Conservation (phyloP, 2,329 filamentous ascomycete species). For the Verticillium albo-atrum region DNA sequence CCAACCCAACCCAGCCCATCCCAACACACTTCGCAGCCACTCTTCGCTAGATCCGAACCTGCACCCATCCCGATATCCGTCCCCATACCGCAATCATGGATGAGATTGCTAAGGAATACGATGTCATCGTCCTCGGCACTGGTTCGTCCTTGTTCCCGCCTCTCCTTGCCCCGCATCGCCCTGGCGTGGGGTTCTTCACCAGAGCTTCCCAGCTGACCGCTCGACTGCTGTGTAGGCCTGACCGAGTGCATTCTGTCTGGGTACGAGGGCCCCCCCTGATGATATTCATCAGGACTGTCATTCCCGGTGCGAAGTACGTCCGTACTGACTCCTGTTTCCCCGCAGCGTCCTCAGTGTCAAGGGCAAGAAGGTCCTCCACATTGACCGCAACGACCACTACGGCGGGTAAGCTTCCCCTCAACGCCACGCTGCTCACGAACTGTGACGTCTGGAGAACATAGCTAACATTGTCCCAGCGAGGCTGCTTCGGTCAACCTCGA, state of each 20-base stretch:
- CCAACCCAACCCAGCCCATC: neutral
- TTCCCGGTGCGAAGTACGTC: neutral
- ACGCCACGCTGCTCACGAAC: neutral
- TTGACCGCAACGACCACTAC: conserved; percentile 97
- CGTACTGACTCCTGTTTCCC: conserved; percentile 3
- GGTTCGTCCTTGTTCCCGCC: conserved; percentile 55
- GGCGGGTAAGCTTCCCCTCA: conserved; percentile 66
- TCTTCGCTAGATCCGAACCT: neutral
- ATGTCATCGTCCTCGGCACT: conserved; percentile 97
- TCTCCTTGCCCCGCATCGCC: conserved; percentile 18
- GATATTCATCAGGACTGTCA: neutral
- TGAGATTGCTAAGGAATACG: conserved; percentile 97
- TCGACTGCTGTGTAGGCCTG: conserved; percentile 57
- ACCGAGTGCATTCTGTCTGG: conserved; percentile 99
- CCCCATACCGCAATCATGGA: conserved; percentile 62
- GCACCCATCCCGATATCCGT: neutral
- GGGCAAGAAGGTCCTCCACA: conserved; percentile 98
- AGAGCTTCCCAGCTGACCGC: conserved; percentile 4
- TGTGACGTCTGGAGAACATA: conserved; percentile 3
- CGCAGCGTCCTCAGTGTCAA: conserved; percentile 90
- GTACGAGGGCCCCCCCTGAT: conserved; percentile 46
- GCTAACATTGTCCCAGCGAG: conserved; percentile 54
- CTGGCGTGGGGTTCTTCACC: conserved; percentile 10
- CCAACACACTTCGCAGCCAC: neutral
- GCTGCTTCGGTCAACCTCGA: conserved; percentile 96